These are phyloP conservation scores for Drechslerella dactyloides DNA, from an alignment of 2,329 filamentous ascomycete genomes.

Conservation along the genomic window DNA sequence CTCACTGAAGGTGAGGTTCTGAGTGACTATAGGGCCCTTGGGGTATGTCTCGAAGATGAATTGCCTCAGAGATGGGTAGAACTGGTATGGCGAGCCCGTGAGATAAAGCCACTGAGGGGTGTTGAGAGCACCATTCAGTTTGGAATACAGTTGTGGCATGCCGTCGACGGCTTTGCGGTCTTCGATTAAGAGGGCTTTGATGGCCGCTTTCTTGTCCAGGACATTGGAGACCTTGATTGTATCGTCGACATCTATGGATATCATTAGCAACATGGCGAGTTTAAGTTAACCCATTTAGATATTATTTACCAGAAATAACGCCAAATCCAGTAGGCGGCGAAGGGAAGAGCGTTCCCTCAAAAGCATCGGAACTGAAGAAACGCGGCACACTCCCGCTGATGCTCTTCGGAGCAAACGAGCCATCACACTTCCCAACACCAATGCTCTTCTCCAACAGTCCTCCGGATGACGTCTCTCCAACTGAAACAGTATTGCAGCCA, in stretches of 20 bases:
- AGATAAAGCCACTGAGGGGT: slow-evolving; percentile 88
- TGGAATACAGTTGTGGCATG: slow-evolving; percentile 83
- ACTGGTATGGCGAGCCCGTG: slow-evolving; percentile 89
- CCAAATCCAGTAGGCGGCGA: slow-evolving; percentile 30
- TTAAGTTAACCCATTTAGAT: not conserved
- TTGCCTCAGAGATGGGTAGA: slow-evolving; percentile 81
- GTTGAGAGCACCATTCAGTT: slow-evolving; percentile 65
- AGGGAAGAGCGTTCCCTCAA: slow-evolving; percentile 25
- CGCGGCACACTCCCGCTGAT: slow-evolving; percentile 22
- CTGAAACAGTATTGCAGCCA: slow-evolving; percentile 17
- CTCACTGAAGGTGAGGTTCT: slow-evolving; percentile 65
- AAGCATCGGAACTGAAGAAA: slow-evolving; percentile 13
- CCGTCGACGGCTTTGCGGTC: slow-evolving; percentile 74
- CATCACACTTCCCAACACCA: slow-evolving; percentile 21
- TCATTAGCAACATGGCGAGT: slow-evolving; percentile 2
- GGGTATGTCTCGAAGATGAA: slow-evolving; percentile 77
- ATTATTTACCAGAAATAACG: slow-evolving; percentile 25
- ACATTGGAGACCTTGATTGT: slow-evolving; percentile 93
- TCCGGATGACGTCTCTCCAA: slow-evolving; percentile 17
- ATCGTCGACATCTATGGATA: slow-evolving; percentile 78
- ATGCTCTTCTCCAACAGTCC: slow-evolving; percentile 28
- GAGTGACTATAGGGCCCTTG: slow-evolving; percentile 78
- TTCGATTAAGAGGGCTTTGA: slow-evolving; percentile 82
- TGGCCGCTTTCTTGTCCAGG: slow-evolving; percentile 76
- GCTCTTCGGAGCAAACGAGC: slow-evolving; percentile 11